Base-by-base conservation (phyloP, 2,329 filamentous ascomycete genomes). In the Aureobasidium melanogenum region DNA sequence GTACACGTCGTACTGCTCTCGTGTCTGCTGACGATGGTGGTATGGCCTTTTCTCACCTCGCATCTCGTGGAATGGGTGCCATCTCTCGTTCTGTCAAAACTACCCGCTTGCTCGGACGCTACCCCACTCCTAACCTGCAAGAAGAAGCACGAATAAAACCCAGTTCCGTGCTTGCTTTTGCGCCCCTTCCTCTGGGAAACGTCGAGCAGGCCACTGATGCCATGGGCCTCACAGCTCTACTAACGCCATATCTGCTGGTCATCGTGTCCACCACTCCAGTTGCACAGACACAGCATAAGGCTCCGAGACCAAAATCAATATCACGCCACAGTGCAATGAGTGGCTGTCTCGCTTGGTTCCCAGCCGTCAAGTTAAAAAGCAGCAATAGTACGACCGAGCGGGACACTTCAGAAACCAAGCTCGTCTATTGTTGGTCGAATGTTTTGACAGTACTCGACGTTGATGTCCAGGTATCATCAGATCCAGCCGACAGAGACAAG, bases 401-500 rank as follows among this genome's bases (percentile, higher is more conserved):
- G 22, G 80, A 83, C 50, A 80, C 87, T 10, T 92, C 89, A 19
- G 88, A 86, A 69, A 88, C 88, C 39, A 97, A 99, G 73, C 82
- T 99, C 19, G 93, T 90, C 0, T 99, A 99, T 76, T 97, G 92
- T 74, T 99, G 94, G 94, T 97, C 94, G 2, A 97, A 97, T 69
- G 85, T 97, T n/a, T 77, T 99, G 66, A 97, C 92, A 0, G 87
- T 99, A 5, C 77, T 99, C 26, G 94, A 99, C 65, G 85, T 97
- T 12, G 86, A 93, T 56, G 88, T 94, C 67, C 79, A 86, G 14
- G 81, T 82, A 22, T 75, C 74, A 10, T 73, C 78, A 5, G 75
- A 79, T 26, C 71, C 82, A 0, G 82, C 85, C 15, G 86, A 91
- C 66, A 86, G 84, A 64, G 88, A 93, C 66, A 91, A 90, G 68